Base-by-base conservation (phyloP, 805 yeast genomes). In the Diddensiella transvaalensis region DNA sequence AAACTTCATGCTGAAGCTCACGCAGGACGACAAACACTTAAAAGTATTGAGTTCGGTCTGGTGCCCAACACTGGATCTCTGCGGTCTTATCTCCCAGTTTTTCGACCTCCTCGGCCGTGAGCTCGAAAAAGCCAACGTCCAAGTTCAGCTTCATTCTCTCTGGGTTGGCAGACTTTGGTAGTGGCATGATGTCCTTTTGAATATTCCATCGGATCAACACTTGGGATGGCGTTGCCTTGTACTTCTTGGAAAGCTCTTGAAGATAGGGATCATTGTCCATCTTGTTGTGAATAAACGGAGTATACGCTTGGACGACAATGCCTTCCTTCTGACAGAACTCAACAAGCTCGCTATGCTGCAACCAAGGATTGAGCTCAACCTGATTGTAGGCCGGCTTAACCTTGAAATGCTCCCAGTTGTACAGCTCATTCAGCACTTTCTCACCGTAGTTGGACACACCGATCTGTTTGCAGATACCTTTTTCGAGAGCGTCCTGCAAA, bases 351-450 rank as follows among this genome's bases (percentile, higher is more conserved):
- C 72, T 67, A 58, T 84, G 62, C 68, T 83, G 86, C 60, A 83
- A 72, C 90, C 95, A 87, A 15, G 93, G 95, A 51, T 87, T 85
- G 40, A 87, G 75, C 65, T 87, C 95, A 59, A 87, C 77, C 62
- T 87, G 95, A 64, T 87, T 83, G 36, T 84, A 83, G 0, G 80
- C 86, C 0, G 96, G 89, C 54, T 73, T 52, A 53, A 76, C 60
- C 48, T 65, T 74, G 51, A 80, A 64, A 3, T 67, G 75, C 11
- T 65, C 64, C 72, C 77, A 75, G 5, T 58, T 58, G 23, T 74
- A 58, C 17, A 82, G 64, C 62, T 82, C 84, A 57, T 77, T 65
- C 23, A 82, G 58, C 57, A 80, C 85, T 38, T 70, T 69, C 19
- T 68, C 61, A 17, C 85, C 84, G 59, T 73, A 82, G 63, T 81